Percentiles rank a stretch among this genome's conserved stretches.
Conservation (phyloP, 306 rosid species). For the Sechiopsis laciniata region DNA sequence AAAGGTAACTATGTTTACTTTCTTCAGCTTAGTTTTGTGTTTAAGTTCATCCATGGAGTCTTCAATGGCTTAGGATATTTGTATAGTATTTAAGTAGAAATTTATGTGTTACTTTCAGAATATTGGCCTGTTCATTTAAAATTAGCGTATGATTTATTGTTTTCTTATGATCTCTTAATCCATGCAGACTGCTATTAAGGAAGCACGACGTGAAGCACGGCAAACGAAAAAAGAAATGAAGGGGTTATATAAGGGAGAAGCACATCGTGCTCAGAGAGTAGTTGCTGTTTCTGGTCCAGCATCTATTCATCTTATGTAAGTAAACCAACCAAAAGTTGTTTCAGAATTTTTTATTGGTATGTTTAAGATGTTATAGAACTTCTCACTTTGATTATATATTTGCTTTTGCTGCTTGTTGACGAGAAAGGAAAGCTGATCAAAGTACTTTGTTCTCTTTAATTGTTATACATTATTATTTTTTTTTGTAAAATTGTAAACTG, state of each 20-base stretch:
- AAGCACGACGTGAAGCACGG: conserved; percentile 74
- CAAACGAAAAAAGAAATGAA: conserved; percentile 70
- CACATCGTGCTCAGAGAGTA: conserved; percentile 70
- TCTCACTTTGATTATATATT: not conserved
- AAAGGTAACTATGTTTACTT: conserved; percentile 44
- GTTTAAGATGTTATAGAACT: not conserved
- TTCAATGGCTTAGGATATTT: not conserved
- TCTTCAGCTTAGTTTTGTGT: conserved; percentile 6
- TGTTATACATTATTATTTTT: not conserved
- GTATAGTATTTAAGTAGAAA: not conserved
- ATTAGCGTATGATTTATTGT: not conserved
- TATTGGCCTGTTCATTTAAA: not conserved
- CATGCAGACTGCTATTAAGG: conserved; percentile 72
- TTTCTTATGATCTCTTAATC: not conserved
- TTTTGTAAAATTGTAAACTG: not conserved
- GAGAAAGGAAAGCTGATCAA: not conserved
- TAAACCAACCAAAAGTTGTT: conserved; percentile 7
- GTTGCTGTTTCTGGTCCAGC: conserved; percentile 78
- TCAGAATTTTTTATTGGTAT: not conserved
- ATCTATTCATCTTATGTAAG: conserved; percentile 67
- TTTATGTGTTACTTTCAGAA: not conserved
- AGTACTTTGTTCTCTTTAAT: not conserved
- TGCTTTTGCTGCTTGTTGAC: not conserved
- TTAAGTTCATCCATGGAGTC: not conserved
- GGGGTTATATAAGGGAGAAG: conserved; percentile 67